These are phyloP conservation scores for Neofusicoccum sp. DNA, from an alignment of 2,329 filamentous ascomycete species.

Conservation along the genomic window DNA sequence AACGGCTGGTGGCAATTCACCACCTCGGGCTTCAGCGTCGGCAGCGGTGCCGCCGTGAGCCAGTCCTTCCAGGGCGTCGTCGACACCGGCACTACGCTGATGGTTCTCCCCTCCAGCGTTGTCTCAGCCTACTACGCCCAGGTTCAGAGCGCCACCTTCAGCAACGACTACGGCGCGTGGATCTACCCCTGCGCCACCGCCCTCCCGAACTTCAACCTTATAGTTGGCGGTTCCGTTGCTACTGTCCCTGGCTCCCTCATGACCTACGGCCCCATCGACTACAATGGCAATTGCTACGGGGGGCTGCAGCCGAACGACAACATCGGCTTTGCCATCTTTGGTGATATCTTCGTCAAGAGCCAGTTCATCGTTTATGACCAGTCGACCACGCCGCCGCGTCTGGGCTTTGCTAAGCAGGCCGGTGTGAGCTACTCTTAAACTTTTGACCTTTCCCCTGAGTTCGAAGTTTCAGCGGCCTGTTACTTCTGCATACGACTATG, in stretches of 20 bases:
- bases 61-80: constrained; percentile 59
- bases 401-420: constrained; percentile 17
- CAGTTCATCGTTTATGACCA: constrained; percentile 57
- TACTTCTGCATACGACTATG: no score
- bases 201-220: constrained; percentile 56
- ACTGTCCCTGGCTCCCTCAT: constrained; percentile 58
- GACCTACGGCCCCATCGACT: constrained; percentile 54
- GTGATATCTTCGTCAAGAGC: constrained; percentile 78
- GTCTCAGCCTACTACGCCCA: constrained; percentile 62
- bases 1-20: constrained; percentile 68
- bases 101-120: constrained; percentile 59
- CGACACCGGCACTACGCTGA: constrained; percentile 71
- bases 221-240: constrained; percentile 53
- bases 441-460: neutral
- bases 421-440: constrained; percentile 4
- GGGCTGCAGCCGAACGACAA: constrained; percentile 68
- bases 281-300: constrained; percentile 64
- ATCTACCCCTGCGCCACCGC: constrained; percentile 54
- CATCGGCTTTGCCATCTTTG: constrained; percentile 68
- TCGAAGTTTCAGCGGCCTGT: neutral
- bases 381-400: neutral
- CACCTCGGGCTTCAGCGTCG: constrained; percentile 59
- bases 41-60: constrained; percentile 40
- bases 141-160: constrained; percentile 56
- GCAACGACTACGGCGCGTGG: constrained; percentile 57